Percentiles rank a stretch among this genome's conserved stretches.
These are phyloP conservation scores for Lachancea cidri DNA, from an alignment of 805 yeast genomes.

Conservation along the genomic window DNA sequence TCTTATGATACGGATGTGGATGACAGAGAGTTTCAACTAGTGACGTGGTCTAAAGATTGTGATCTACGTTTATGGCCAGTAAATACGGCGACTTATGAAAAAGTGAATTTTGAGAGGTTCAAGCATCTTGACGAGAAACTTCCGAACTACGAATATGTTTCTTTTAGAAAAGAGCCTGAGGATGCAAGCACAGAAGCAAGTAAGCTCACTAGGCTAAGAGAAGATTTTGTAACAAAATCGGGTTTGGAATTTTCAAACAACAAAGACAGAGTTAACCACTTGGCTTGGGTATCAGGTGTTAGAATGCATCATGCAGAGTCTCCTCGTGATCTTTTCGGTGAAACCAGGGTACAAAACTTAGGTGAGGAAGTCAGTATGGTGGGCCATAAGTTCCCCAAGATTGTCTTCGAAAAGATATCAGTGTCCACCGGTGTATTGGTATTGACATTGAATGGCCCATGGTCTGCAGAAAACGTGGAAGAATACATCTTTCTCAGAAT, in stretches of 20 bases:
- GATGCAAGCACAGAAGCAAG: slow-evolving; percentile 16
- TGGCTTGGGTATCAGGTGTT: slow-evolving; percentile 93
- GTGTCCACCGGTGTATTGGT: slow-evolving; percentile 79
- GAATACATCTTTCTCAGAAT: slow-evolving; percentile 60
- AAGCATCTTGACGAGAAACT: slow-evolving; percentile 34
- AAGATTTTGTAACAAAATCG: slow-evolving; percentile 37
- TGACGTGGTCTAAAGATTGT: slow-evolving; percentile 90
- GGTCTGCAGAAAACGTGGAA: slow-evolving; percentile 43
- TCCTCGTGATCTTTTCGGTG: slow-evolving; percentile 35
- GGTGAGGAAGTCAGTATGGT: slow-evolving; percentile 90
- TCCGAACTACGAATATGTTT: slow-evolving; percentile 40
- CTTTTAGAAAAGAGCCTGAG: slow-evolving; percentile 51
- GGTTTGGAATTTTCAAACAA: slow-evolving; percentile 25
- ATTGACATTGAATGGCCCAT: slow-evolving; percentile 76
- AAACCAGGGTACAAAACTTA: slow-evolving; percentile 49
- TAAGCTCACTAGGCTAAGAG: slow-evolving; percentile 34
- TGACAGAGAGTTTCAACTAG: slow-evolving; percentile 82
- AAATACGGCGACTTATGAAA: slow-evolving; percentile 42
- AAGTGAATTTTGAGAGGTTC: slow-evolving; percentile 40
- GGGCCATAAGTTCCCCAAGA: slow-evolving; percentile 83
- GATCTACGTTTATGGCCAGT: slow-evolving; percentile 82
- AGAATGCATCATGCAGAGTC: slow-evolving; percentile 44
- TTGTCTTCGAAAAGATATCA: slow-evolving; percentile 79
- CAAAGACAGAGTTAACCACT: slow-evolving; percentile 50
- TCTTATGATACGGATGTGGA: slow-evolving; percentile 41